Evolutionary conservation across 176 grass and related monocot genomes (phyloP).

Genomic region (Pontederia paniculata): DNA sequence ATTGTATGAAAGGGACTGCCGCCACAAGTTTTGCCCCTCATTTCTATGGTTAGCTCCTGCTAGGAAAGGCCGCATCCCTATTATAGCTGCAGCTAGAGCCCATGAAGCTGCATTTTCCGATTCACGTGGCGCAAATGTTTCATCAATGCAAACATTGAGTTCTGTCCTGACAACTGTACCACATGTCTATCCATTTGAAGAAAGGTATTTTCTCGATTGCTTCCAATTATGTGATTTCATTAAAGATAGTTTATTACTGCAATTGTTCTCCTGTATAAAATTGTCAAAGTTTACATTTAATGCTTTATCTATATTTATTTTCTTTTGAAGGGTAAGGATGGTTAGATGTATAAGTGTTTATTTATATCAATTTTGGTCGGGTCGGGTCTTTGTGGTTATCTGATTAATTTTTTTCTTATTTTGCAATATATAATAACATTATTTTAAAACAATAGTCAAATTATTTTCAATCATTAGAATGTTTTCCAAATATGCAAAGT

Average conservation of each 20-base stretch:
- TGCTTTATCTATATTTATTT: neutral
- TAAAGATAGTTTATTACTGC: neutral
- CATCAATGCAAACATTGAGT: slow-evolving; percentile 31
- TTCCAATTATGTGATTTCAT: neutral
- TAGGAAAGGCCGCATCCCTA: slow-evolving; percentile 62
- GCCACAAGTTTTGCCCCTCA: slow-evolving; percentile 73
- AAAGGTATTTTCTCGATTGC: slow-evolving; percentile 43
- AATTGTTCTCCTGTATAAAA: too few species aligned
- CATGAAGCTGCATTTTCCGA: slow-evolving; percentile 73
- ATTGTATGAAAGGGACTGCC: slow-evolving; percentile 88
- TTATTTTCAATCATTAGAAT: too few species aligned
- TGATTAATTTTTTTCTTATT: too few species aligned
- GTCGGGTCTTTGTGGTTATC: too few species aligned
- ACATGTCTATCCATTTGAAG: slow-evolving; percentile 94
- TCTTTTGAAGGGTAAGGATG: too few species aligned
- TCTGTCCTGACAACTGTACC: slow-evolving; percentile 74
- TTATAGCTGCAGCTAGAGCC: slow-evolving; percentile 63
- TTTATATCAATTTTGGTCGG: too few species aligned
- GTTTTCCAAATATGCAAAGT: too few species aligned
- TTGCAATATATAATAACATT: too few species aligned
- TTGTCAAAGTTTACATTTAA: neutral
- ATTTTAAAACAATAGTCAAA: too few species aligned
- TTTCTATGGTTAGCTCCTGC: slow-evolving; percentile 78
- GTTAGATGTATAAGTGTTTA: too few species aligned
- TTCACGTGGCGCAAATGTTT: slow-evolving; percentile 26